These are phyloP conservation scores for Flaveria sonorensis DNA, from an alignment of 129 eudicot genomes.

Conservation along the genomic window DNA sequence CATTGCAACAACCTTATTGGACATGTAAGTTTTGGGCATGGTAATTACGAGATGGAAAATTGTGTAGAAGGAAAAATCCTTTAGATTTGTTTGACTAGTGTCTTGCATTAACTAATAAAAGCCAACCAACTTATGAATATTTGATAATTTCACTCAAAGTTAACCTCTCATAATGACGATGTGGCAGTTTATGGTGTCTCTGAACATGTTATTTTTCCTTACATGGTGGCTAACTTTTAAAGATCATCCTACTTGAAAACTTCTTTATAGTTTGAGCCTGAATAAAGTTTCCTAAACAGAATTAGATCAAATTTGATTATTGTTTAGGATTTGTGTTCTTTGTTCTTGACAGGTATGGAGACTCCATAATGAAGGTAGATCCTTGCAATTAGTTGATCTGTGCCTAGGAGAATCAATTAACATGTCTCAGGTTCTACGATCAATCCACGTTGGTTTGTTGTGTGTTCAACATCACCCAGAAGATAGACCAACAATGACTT, in stretches of 20 bases:
- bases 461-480: constrained; percentile 34
- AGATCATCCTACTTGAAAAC: too few relatives aligned
- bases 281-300: too few relatives aligned
- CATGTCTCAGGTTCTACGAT: constrained; percentile 21
- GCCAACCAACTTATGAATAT: too few relatives aligned
- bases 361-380: constrained; percentile 32
- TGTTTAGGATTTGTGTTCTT: neutral
- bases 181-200: too few relatives aligned
- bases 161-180: too few relatives aligned
- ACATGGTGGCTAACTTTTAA: too few relatives aligned
- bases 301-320: too few relatives aligned
- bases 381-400: constrained; percentile 27
- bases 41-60: neutral
- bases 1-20: constrained; percentile 44
- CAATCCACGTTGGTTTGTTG: constrained; percentile 31
- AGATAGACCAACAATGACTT: constrained; percentile 40
- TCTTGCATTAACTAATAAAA: too few relatives aligned
- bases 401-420: constrained; percentile 3
- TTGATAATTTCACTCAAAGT: too few relatives aligned
- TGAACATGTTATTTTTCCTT: too few relatives aligned
- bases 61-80: neutral
- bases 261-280: too few relatives aligned
- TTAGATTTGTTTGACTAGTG: too few relatives aligned
- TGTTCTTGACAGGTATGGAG: constrained; percentile 40
- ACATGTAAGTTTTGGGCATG: constrained; percentile 37